These are phyloP conservation scores for Erythrophleum ivorense DNA, from an alignment of 331 rosid genomes.

Conservation along the genomic window DNA sequence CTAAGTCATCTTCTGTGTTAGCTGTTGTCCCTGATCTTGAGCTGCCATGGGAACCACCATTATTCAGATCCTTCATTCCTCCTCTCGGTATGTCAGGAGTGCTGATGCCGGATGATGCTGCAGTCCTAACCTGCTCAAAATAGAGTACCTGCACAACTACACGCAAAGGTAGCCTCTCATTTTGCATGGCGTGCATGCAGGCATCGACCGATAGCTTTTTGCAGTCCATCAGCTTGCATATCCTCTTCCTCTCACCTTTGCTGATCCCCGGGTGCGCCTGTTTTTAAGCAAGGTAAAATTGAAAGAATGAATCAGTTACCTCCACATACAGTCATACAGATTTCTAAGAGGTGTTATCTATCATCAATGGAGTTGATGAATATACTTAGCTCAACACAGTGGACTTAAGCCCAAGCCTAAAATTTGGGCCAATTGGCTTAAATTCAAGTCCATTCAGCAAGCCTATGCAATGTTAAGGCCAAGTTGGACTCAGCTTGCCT, in stretches of 20 bases:
- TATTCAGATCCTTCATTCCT: slow-evolving; percentile 70
- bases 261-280: slow-evolving; percentile 90
- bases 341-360: not conserved
- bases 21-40: slow-evolving; percentile 87
- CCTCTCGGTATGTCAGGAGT: slow-evolving; percentile 89
- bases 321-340: not conserved
- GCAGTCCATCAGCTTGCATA: slow-evolving; percentile 98
- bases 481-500: not conserved
- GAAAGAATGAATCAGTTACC: slow-evolving; percentile 9
- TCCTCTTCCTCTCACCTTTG: slow-evolving; percentile 86
- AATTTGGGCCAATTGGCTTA: not conserved
- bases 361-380: not conserved
- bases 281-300: slow-evolving; percentile 16
- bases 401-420: not conserved
- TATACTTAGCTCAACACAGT: not conserved
- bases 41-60: slow-evolving; percentile 72
- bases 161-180: slow-evolving; percentile 92
- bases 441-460: not conserved
- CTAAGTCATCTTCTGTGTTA: slow-evolving; percentile 76
- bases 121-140: slow-evolving; percentile 87
- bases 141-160: slow-evolving; percentile 95
- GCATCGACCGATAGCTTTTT: slow-evolving; percentile 92
- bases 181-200: slow-evolving; percentile 90
- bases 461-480: not conserved
- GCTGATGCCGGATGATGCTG: slow-evolving; percentile 86